These are phyloP conservation scores for Cercospora zeae-maydis DNA, from an alignment of 2,329 filamentous ascomycete species.

Conservation along the genomic window DNA sequence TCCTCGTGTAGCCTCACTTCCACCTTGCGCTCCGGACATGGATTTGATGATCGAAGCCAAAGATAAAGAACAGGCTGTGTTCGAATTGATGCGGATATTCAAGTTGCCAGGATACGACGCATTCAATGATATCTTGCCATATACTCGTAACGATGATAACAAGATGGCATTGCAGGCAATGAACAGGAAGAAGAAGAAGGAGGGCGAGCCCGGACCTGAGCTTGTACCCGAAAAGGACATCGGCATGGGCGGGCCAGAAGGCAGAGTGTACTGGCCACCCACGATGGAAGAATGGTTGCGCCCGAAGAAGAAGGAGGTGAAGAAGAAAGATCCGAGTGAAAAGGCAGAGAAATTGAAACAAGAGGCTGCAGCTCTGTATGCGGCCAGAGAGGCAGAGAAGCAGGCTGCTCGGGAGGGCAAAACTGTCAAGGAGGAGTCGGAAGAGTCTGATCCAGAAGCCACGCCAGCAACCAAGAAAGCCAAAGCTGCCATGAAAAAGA, in stretches of 20 bases:
- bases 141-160: slow-evolving; percentile 73
- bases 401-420: slow-evolving; percentile 26
- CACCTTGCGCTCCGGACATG: slow-evolving; percentile 77
- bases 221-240: slow-evolving; percentile 64
- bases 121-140: slow-evolving; percentile 73
- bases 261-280: slow-evolving; percentile 83
- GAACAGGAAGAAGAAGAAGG: slow-evolving; percentile 42
- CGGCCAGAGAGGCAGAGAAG: slow-evolving; percentile 27
- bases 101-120: slow-evolving; percentile 74
- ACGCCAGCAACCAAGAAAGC: slow-evolving; percentile 42
- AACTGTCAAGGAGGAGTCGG: slow-evolving; percentile 26
- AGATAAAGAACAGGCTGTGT: slow-evolving; percentile 94
- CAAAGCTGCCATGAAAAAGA: slow-evolving; percentile 36
- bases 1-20: slow-evolving; percentile 71
- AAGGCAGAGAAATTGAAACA: slow-evolving; percentile 36
- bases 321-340: slow-evolving; percentile 49
- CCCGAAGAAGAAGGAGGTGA: slow-evolving; percentile 69
- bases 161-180: slow-evolving; percentile 42
- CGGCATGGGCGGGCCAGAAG: slow-evolving; percentile 79
- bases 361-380: slow-evolving; percentile 30
- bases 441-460: slow-evolving; percentile 36
- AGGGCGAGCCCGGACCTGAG: slow-evolving; percentile 35
- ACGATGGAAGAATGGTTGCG: slow-evolving; percentile 88
- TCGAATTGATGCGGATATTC: slow-evolving; percentile 86
- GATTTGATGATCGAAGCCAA: slow-evolving; percentile 99